Conservation (phyloP, 2,329 filamentous ascomycete species). For the Coniella vitis region DNA sequence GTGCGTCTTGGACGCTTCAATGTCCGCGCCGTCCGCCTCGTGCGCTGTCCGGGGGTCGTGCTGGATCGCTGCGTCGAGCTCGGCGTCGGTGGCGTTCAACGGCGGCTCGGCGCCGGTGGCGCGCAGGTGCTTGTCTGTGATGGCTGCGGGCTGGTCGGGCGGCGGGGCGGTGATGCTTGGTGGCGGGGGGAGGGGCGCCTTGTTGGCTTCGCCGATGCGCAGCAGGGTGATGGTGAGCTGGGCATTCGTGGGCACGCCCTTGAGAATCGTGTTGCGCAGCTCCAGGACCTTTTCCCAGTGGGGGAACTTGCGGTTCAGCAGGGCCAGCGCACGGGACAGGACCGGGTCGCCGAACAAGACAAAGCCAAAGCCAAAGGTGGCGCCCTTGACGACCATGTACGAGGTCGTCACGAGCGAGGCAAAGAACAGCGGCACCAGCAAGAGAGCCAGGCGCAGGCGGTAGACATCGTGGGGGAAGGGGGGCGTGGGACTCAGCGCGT, state of each 20-base stretch:
- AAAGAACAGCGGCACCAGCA: slow-evolving; percentile 46
- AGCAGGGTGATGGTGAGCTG: slow-evolving; percentile 76
- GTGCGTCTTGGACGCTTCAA: slow-evolving; percentile 37
- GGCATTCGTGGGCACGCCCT: slow-evolving; percentile 78
- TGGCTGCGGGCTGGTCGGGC: slow-evolving; percentile 26
- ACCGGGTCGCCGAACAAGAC: slow-evolving; percentile 75
- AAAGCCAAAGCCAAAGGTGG: slow-evolving; percentile 63
- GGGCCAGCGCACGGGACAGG: slow-evolving; percentile 51
- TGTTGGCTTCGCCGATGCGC: slow-evolving; percentile 74
- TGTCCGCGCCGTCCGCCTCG: slow-evolving; percentile 34
- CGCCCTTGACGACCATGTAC: slow-evolving; percentile 57
- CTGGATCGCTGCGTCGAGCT: slow-evolving; percentile 57
- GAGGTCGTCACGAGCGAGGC: slow-evolving; percentile 47
- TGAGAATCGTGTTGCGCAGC: slow-evolving; percentile 68
- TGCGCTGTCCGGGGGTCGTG: slow-evolving; percentile 32
- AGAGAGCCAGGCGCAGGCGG: slow-evolving; percentile 46
- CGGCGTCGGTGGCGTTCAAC: slow-evolving; percentile 55
- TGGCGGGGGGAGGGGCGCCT: slow-evolving; percentile 64
- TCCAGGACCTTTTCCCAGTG: slow-evolving; percentile 71
- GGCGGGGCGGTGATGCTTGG: slow-evolving; percentile 31
- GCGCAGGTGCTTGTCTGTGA: slow-evolving; percentile 43
- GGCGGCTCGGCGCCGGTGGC: slow-evolving; percentile 38
- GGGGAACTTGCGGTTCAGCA: slow-evolving; percentile 55
- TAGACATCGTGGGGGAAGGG: slow-evolving; percentile 52
- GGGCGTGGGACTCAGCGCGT: slow-evolving; percentile 54